Percentiles rank a stretch among this genome's conserved stretches.
Evolutionary conservation across 441 rosid species (phyloP).

Genomic region (Populus hybrid): DNA sequence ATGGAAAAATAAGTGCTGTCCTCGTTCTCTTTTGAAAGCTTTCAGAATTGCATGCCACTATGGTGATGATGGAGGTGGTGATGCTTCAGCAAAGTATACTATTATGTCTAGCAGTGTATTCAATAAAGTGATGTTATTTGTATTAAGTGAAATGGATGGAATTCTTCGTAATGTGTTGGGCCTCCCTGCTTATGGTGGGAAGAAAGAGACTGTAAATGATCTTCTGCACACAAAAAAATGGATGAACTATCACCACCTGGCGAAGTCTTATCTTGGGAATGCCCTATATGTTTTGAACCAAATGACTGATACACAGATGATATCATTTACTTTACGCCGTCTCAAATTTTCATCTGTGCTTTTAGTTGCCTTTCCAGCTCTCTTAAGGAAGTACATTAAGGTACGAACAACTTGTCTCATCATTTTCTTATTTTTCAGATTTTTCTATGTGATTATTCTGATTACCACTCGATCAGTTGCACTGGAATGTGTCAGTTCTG

Average conservation of each 20-base stretch:
- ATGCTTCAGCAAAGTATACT: constrained; percentile 52
- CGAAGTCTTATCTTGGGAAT: no score
- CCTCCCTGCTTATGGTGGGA: no score
- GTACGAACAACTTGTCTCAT: constrained; percentile 29
- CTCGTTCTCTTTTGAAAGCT: constrained; percentile 79
- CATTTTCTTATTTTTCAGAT: constrained; percentile 8
- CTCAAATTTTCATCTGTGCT: no score
- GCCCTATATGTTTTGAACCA: no score
- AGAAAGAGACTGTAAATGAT: no score
- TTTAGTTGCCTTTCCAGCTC: constrained; percentile 83
- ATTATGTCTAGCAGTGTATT: constrained; percentile 81
- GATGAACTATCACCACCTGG: no score
- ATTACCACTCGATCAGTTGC: not conserved
- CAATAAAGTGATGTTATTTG: no score
- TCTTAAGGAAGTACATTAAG: constrained; percentile 81
- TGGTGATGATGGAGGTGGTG: constrained; percentile 81
- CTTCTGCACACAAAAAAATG: no score
- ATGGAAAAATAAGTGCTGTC: constrained; percentile 59
- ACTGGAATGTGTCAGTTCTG: not conserved
- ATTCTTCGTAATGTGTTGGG: no score
- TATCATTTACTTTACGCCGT: no score
- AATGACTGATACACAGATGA: no score
- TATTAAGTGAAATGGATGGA: no score
- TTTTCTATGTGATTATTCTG: constrained; percentile 1
- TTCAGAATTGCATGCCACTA: constrained; percentile 91